Base-by-base conservation (phyloP, 768 basidiomycete genomes). In the Strobilomyces confusus region DNA sequence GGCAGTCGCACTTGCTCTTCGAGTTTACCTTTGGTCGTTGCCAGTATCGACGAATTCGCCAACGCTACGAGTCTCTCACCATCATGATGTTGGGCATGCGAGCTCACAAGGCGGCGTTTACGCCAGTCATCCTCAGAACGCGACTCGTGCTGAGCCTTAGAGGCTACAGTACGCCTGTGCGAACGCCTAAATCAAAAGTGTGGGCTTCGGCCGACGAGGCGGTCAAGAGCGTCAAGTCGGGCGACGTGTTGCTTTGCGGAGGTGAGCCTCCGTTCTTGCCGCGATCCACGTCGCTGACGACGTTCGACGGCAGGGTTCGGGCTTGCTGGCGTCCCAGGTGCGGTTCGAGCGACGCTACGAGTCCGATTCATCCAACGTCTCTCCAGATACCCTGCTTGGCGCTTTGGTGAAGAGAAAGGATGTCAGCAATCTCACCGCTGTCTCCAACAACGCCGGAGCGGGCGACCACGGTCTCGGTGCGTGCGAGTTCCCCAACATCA, bases 361-460 rank as follows among this genome's bases (percentile, higher is more conserved):
- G 9, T 20, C 15, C 0, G 1, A 17, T 49, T 54, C 48, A 62
- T 20, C 11, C 4, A 17, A 9, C 9, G 7, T 7, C 3, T 32
- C 33, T 48, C 22, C 54, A 87, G 93, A 95, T 68, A 94, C 92
- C 4, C 75, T 97, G 43, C 86, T 95, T 29, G 76, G 73, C 20
- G 93, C 94, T 4, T 75, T 97, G 38, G 73, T 83, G 9, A 83
- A 80, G 66, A 80, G 92, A 54, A 81, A 79, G 54, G 87, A 91
- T 43, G 81, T 95, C n/a, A 76, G 64, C 40, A 74, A 83, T 58
- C 72, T 97, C 48, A 93, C 84, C 29, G 92, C 84, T 41, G 86
- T 95, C 20, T 92, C 90, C 17, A 95, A 95, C 67, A 95, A 95
- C 71, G 87, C 88, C 36, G 93, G 91, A 0, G 74, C 80, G 20